Conservation (phyloP, 352 stramenopile species). For the Phytopythium ostracodes region DNA sequence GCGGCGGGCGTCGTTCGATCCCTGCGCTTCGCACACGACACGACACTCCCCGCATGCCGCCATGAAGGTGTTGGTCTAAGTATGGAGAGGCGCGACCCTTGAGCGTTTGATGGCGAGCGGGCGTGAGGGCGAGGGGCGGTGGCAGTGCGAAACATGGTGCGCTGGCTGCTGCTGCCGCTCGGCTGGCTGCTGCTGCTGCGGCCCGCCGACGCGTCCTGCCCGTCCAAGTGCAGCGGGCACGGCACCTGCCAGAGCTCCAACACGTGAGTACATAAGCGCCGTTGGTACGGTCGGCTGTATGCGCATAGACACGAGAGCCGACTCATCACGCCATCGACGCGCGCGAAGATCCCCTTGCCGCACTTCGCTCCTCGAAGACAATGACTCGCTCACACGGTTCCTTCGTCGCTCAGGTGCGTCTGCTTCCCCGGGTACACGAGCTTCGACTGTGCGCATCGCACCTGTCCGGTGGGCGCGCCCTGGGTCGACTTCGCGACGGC, state of each 20-base stretch:
- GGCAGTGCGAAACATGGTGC: not conserved
- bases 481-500: constrained; percentile 54
- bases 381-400: not conserved
- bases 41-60: not conserved
- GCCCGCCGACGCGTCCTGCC: constrained; percentile 25
- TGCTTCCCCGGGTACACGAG: constrained; percentile 86
- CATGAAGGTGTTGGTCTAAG: not conserved
- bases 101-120: not conserved
- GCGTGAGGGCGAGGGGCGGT: not conserved
- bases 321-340: not conserved
- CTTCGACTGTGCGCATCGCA: constrained; percentile 80
- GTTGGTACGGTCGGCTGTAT: not conserved
- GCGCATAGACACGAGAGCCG: constrained; percentile 1
- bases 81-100: not conserved
- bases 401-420: constrained; percentile 43
- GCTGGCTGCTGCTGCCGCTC: constrained; percentile 1
- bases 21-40: not conserved
- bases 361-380: not conserved
- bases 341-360: constrained; percentile 3
- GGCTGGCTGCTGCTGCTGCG: constrained; percentile 10
- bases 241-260: constrained; percentile 52
- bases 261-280: constrained; percentile 29
- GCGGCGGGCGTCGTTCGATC: not conserved
- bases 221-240: constrained; percentile 65
- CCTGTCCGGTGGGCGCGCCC: constrained; percentile 64